These are phyloP conservation scores for Dimargaris cristalligena DNA, from an alignment of 192 early-diverging fungal genomes.

Conservation along the genomic window DNA sequence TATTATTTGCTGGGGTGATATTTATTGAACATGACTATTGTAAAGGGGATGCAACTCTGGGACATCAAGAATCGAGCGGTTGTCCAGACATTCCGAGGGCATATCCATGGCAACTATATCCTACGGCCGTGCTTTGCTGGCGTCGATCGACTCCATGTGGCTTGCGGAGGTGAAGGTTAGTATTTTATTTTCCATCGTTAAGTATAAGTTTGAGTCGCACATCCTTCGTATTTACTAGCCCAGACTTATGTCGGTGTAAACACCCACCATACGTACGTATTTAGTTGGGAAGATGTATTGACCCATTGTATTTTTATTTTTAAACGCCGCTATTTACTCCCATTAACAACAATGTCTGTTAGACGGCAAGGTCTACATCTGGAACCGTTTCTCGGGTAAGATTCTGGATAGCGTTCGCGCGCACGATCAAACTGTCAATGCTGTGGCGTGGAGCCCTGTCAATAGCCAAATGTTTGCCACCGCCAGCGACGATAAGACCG, in stretches of 20 bases:
- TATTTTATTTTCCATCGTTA: no score
- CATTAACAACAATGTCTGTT: no score
- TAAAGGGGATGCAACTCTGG: slow-evolving; percentile 1
- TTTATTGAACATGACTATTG: no score
- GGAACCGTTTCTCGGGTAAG: slow-evolving; percentile 4
- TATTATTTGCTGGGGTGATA: no score
- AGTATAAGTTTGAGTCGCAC: no score
- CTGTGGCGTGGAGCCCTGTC: not conserved
- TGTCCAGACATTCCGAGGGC: not conserved
- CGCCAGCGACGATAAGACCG: slow-evolving; percentile 7
- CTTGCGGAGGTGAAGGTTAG: slow-evolving; percentile 3
- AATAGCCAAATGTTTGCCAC: not conserved
- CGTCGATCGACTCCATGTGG: not conserved
- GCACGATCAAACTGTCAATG: not conserved
- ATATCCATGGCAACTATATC: not conserved
- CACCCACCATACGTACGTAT: no score
- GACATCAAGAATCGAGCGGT: not conserved
- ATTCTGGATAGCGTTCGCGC: not conserved
- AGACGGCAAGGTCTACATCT: slow-evolving; percentile 1
- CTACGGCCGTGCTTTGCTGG: not conserved
- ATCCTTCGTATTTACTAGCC: no score
- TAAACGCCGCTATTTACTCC: no score
- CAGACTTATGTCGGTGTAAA: no score
- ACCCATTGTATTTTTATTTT: no score
- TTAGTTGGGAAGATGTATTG: no score